Percentiles rank a stretch among this genome's conserved stretches.
These are phyloP conservation scores for Mucor piriformis DNA, from an alignment of 371 early-diverging fungal species.

Conservation along the genomic window DNA sequence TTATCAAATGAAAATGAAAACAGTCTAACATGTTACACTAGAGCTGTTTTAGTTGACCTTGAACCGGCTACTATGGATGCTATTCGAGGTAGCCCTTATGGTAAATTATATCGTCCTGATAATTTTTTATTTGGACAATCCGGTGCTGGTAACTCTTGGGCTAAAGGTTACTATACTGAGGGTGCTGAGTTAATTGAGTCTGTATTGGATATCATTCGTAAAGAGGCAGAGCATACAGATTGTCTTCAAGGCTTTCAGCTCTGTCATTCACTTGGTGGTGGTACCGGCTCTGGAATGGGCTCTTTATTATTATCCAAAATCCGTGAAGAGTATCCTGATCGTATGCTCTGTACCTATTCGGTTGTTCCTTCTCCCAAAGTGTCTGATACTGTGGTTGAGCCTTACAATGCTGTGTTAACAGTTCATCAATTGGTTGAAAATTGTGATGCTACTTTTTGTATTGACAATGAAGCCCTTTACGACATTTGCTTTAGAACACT, in stretches of 20 bases:
- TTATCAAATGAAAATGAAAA: not conserved
- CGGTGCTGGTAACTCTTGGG: constrained; percentile 95
- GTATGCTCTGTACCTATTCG: constrained; percentile 93
- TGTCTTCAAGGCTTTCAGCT: constrained; percentile 90
- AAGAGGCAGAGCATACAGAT: constrained; percentile 84
- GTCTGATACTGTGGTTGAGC: constrained; percentile 91
- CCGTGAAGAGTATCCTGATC: constrained; percentile 92
- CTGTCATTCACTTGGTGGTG: constrained; percentile 90
- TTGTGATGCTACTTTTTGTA: constrained; percentile 96
- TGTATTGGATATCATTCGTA: constrained; percentile 83
- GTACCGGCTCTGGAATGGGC: constrained; percentile 67
- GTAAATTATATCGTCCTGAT: constrained; percentile 84
- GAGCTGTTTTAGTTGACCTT: constrained; percentile 97
- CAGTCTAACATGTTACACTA: too few species aligned
- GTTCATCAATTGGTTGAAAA: constrained; percentile 91
- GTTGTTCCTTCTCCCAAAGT: constrained; percentile 89
- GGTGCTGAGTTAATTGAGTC: constrained; percentile 87
- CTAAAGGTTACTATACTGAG: constrained; percentile 93
- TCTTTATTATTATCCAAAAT: constrained; percentile 79
- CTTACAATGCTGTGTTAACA: constrained; percentile 90
- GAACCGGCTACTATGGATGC: constrained; percentile 99
- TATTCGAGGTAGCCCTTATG: constrained; percentile 73
- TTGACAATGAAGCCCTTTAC: constrained; percentile 97
- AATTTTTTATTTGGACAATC: constrained; percentile 87
- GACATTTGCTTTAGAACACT: constrained; percentile 89